Conservation (phyloP, 2,329 filamentous ascomycete genomes). For the Sarocladium brachiariae region DNA sequence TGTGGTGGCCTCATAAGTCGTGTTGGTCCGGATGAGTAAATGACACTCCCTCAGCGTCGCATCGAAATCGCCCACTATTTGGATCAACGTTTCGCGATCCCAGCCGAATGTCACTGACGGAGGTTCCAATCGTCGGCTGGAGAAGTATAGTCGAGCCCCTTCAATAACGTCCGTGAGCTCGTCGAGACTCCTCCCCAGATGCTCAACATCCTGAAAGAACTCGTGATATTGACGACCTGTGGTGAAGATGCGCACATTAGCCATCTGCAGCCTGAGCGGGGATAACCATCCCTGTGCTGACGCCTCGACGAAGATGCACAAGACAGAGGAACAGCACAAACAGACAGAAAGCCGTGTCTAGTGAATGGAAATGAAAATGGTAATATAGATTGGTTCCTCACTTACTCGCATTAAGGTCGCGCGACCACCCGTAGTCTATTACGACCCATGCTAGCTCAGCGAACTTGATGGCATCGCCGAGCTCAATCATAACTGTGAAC, state of each 20-base stretch:
- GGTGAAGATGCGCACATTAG: too few species aligned
- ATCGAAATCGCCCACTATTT: slow-evolving; percentile 22
- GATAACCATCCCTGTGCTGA: background rate
- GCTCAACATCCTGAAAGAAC: slow-evolving; percentile 24
- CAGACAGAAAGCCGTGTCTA: background rate
- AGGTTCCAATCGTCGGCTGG: slow-evolving; percentile 15
- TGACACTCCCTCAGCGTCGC: slow-evolving; percentile 25
- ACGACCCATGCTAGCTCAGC: slow-evolving; percentile 18
- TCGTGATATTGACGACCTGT: slow-evolving; percentile 25
- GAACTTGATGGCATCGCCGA: slow-evolving; percentile 18
- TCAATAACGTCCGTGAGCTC: slow-evolving; percentile 22
- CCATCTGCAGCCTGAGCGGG: too few species aligned
- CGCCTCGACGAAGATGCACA: background rate
- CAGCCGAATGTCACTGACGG: slow-evolving; percentile 18
- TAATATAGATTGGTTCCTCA: too few species aligned
- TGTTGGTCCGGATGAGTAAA: slow-evolving; percentile 22
- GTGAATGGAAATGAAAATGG: too few species aligned
- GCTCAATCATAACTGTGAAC: slow-evolving; percentile 4
- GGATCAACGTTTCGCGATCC: slow-evolving; percentile 20
- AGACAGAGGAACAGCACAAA: background rate
- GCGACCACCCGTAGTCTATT: slow-evolving; percentile 17
- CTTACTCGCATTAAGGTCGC: slow-evolving; percentile 16
- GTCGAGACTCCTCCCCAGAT: slow-evolving; percentile 24
- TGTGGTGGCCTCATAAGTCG: slow-evolving; percentile 19
- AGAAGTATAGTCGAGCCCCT: slow-evolving; percentile 21